Evolutionary conservation across 495 filamentous ascomycete species (phyloP), one percentile per base, ranked within the genome.

Genomic region (Tuber calosporum): DNA sequence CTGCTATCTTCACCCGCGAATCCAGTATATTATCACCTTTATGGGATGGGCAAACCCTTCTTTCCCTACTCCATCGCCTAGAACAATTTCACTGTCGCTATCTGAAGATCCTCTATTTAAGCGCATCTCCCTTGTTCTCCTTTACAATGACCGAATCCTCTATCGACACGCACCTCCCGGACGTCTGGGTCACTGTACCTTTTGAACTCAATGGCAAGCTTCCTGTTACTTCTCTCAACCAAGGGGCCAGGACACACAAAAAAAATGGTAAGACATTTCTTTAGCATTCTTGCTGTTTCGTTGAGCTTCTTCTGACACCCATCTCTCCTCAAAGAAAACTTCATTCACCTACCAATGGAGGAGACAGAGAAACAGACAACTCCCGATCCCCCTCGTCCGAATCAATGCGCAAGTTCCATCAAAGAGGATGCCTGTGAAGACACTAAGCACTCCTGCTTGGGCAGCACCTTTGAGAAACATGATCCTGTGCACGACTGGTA

Each of bases 381-480:
- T 9, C 53, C 26, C 13, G 11, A 34, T 7, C 26, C 26, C 26
- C 4, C 30, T 62, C 53, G 30, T 17, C 26, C 26, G 53, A 5
- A 34, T 34, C 26, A 15, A 19, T 34, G 11, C 13, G 53, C 26
- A 34, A 34, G 75, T n/a, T 37, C 9, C 1, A 30, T 53, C 20
- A 73, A 81, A 68, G 40, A 20, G 20, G 75, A 74, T 58, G n/a
- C n/a, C n/a, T 26, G 9, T 8, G 22, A 4, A 1, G n/a, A 58
- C n/a, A 1, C 48, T 11, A 13, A 58, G 48, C 7, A 26, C 9
- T 11, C n/a, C 9, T 22, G 15, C 43, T 58, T 9, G 22, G 58
- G 78, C 15, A 70, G 41, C 1, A 1, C 53, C 13, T 39, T 43
- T 15, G 70, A 62, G 13, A 40, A 19, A 19, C 20, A 19, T 17